A percentile compares a stretch with the other conserved stretches of the same genome.
These are phyloP conservation scores for Abelmoschus esculentus DNA, from an alignment of 345 rosid genomes.

Conservation along the genomic window DNA sequence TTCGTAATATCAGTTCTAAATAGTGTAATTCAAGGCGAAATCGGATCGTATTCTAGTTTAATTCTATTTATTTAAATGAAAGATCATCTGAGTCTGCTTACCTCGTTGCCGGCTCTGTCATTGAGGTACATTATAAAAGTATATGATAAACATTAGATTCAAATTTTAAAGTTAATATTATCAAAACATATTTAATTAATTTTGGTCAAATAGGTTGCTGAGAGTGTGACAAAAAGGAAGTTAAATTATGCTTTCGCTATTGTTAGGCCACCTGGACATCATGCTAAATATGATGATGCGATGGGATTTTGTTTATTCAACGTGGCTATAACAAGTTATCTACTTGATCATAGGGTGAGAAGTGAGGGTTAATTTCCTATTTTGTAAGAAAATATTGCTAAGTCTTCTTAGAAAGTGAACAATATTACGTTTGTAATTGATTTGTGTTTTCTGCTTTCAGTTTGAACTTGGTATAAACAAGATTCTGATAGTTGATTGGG, in stretches of 20 bases:
- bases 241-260: slow-evolving; percentile 74
- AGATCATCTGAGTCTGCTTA: slow-evolving; percentile 83
- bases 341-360: slow-evolving; percentile 60
- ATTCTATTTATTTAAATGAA: slow-evolving; percentile 75
- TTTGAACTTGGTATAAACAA: slow-evolving; percentile 66
- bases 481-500: slow-evolving; percentile 95
- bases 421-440: slow-evolving; percentile 5
- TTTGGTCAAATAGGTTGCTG: slow-evolving; percentile 37
- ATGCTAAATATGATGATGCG: slow-evolving; percentile 75
- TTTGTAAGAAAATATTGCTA: background rate
- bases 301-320: slow-evolving; percentile 95
- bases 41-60: slow-evolving; percentile 45
- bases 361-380: slow-evolving; percentile 23
- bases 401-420: background rate
- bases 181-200: too few species aligned
- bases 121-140: slow-evolving; percentile 41
- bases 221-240: slow-evolving; percentile 77
- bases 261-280: slow-evolving; percentile 99
- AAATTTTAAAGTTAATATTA: background rate
- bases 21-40: slow-evolving; percentile 41
- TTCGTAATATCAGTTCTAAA: slow-evolving; percentile 58
- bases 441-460: slow-evolving; percentile 24
- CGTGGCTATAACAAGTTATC: slow-evolving; percentile 67
- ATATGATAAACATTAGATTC: background rate
- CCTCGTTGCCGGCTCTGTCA: slow-evolving; percentile 82